Base-by-base conservation (phyloP, 1,139 yeast genomes). In the Yamadazyma triangularis region DNA sequence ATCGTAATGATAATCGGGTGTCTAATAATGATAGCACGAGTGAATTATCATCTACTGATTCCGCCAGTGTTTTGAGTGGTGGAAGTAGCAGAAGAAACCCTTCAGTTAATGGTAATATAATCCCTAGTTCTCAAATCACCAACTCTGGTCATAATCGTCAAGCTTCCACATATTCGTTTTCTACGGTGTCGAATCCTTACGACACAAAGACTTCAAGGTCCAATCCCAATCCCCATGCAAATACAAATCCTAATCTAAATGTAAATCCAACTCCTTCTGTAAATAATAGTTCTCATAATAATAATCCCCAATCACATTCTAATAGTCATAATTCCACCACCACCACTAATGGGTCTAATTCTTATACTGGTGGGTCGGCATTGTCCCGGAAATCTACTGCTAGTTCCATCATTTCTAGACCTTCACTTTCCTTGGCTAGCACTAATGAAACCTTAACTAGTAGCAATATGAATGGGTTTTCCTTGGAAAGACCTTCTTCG, bases 401-500 rank as follows among this genome's bases (percentile, higher is more conserved):
- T 48, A 25, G 19, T 12, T 54, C 65, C 12, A 40, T 56, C 19
- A 58, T 62, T 22, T 58, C 66, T 2, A 47, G 53, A 32, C 64
- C 70, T 4, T 53, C 62, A 6, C 34, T 57, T 25, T 42, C 56
- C 2, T 40, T 53, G 14, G 32, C 54, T 1, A 34, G 44, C 11
- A 42, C 53, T 10, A 50, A 48, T 24, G 56, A 49, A 15, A 33
- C 58, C 5, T 32, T 42, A 15, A 39, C 47, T 22, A 44, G 37
- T 13, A n/a, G n/a, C n/a, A 21, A 28, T 10, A 38, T 43, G 26
- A 35, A 36, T 16, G 60, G 57, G 5, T 55, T 60, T 36, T 38
- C 35, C 16, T 42, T 64, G 15, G 83, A 79, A 31, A 77, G 70
- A 45, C 91, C 91, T 0, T 49, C 57, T 8, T 74, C 79, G 41